Evolutionary conservation across 164 flowering plant species (phyloP), one percentile per base, ranked within the genome.

Genomic region (Chimonanthus praecox): DNA sequence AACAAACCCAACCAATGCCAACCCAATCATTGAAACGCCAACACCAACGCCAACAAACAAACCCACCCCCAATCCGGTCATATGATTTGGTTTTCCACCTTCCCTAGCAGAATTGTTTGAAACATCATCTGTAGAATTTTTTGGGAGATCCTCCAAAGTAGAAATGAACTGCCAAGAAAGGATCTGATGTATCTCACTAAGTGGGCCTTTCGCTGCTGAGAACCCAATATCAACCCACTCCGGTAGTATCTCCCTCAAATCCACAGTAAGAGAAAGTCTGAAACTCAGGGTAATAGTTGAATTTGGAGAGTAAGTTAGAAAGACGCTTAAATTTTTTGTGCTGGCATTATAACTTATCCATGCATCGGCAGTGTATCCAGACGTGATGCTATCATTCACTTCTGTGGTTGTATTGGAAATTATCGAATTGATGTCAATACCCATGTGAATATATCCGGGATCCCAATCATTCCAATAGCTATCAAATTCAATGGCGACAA

Each of bases 401-500:
- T 74, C 7, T 5, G 79, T 79, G 44, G 65, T 80, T 2, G 66
- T 58, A 9, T 49, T 78, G 0, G 94, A 88, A 1, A 5, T 51
- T 21, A 91, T 82, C 0, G 94, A 84, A 70, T 82, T 84, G 18
- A 84, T 58, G n/a, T 87, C 71, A 72, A 83, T 83, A 10, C 89
- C 90, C 0, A 87, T 78, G 75, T 89, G 92, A 75, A 86, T 72
- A 6, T 20, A 3, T 49, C 78, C 81, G 2, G 85, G 86, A 75
- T 89, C 92, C 86, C 87, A 87, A 0, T 0, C 0, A 63, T 89
- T 81, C 15, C n/a, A 16, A 58, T 16, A 72, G 70, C 74, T 89
- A 61, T 89, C 92, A 63, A 87, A 89, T 80, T 89, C 92, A 9
- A 87, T 86, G 0, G 90, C 90, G 46, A 87, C 84, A 61, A 85